Base-by-base conservation (phyloP, 352 stramenopile genomes). In the Globisporangium parvum region DNA sequence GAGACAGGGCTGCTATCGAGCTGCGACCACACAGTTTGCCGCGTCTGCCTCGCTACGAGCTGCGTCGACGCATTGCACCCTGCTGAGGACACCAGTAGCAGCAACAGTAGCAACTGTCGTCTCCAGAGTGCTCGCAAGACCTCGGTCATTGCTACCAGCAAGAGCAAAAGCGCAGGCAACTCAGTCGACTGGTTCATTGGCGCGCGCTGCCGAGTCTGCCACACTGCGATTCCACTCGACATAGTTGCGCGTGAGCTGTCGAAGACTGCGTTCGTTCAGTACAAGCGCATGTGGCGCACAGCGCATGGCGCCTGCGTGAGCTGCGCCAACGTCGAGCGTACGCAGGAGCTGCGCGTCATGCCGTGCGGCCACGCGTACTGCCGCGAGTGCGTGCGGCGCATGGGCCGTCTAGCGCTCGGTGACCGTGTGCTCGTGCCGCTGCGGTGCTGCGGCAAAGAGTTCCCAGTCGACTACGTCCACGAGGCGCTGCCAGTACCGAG, bases 311-410 rank as follows among this genome's bases (percentile, higher is more conserved):
- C 61, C n/a, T 90, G 80, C 58, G 64, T 65, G 28, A 76, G 73
- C 51, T 90, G 80, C 51, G 48, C 59, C 11, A 58, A 53, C 15
- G 50, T 64, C 21, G 62, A 73, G 40, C 6, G 21, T 6, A 62
- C 57, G 26, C 2, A 41, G 20, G 41, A 60, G 11, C 50, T 86
- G 9, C 64, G 56, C 11, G 61, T 65, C 18, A 77, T 75, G 23
- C 63, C 75, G 1, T 92, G 81, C 62, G 75, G 77, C 11, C 81
- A 92, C 57, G 57, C 57, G 17, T 92, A 82, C 55, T 92, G 81
- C 60, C 23, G 49, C 10, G 33, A 55, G 28, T 91, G 81, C 51
- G 56, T 91, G 55, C 48, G 71, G 10, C 65, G 77, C 46, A 88
- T 92, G 79, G 75, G 67, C 18, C 68, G 67, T 15, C 51, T 90